These are phyloP conservation scores for Otatea glauca DNA, from an alignment of 176 grass and related monocot species.

Conservation along the genomic window DNA sequence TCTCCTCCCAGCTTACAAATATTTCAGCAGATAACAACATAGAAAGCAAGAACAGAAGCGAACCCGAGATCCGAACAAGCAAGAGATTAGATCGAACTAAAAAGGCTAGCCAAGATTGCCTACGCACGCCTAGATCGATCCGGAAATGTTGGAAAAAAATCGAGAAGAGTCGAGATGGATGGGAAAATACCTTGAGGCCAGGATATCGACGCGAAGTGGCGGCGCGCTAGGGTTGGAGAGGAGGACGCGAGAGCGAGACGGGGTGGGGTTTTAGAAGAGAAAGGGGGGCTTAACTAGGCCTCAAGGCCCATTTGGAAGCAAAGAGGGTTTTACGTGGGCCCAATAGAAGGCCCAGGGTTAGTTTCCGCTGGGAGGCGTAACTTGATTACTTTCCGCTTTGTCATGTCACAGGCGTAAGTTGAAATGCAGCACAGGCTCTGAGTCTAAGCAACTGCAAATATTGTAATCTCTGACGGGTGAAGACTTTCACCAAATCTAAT, in stretches of 20 bases:
- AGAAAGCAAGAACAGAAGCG: background rate
- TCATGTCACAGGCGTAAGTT: background rate
- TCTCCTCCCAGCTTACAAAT: background rate
- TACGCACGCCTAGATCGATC: background rate
- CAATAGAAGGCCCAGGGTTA: background rate
- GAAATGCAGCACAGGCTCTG: background rate
- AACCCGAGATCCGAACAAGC: background rate
- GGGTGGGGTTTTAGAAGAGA: background rate
- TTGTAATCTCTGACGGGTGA: background rate
- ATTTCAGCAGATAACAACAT: background rate
- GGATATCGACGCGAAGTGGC: slow-evolving; percentile 2
- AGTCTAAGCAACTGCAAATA: background rate
- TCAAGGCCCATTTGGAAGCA: background rate
- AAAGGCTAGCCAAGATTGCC: background rate
- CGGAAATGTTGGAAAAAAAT: background rate
- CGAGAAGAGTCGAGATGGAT: background rate
- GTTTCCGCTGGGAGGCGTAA: no score
- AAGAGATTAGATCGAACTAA: background rate
- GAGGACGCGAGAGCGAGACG: no score
- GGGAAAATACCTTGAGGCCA: background rate
- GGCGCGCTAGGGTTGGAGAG: slow-evolving; percentile 38
- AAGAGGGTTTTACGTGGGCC: background rate
- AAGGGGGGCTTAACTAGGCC: background rate
- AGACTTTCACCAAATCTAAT: background rate
- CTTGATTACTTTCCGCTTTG: background rate